Conservation (phyloP, 1,284 basidiomycete species). For the Rhodofomes roseus region DNA sequence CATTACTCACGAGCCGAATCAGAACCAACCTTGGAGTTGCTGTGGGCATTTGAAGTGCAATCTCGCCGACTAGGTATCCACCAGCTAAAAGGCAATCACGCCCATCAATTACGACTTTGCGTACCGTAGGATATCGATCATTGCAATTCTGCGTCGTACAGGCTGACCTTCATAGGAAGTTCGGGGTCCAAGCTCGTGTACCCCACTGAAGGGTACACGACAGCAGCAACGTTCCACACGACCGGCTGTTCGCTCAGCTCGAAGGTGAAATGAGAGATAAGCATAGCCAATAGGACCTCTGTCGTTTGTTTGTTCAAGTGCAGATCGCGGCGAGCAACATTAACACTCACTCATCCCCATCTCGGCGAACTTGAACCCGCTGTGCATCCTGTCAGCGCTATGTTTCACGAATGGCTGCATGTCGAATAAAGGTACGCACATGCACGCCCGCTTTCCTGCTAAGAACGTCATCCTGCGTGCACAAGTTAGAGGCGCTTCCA, state of each 20-base stretch:
- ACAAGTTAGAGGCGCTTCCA: not conserved
- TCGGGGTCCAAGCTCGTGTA: conserved; percentile 22
- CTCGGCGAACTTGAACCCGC: conserved; percentile 12
- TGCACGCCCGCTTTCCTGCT: conserved; percentile 12
- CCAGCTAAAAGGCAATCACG: too few relatives aligned
- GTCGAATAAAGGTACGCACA: conserved; percentile 5
- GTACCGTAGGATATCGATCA: too few relatives aligned
- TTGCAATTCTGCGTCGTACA: too few relatives aligned
- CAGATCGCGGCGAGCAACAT: too few relatives aligned
- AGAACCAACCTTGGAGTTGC: too few relatives aligned
- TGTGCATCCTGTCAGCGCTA: not conserved
- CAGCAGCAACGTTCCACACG: conserved; percentile 22
- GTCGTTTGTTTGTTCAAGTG: not conserved
- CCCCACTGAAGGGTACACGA: conserved; percentile 22
- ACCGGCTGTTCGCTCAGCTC: conserved; percentile 18
- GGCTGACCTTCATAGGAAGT: conserved; percentile 18
- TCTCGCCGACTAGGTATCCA: too few relatives aligned
- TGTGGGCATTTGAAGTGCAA: too few relatives aligned
- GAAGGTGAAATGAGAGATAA: conserved; percentile 18
- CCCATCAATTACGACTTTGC: too few relatives aligned
- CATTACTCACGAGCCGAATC: too few relatives aligned
- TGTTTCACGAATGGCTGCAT: too few relatives aligned
- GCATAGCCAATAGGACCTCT: conserved; percentile 18
- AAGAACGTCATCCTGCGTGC: conserved; percentile 9
- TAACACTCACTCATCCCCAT: conserved; percentile 12